A percentile compares a stretch with the other conserved stretches of the same genome.
Evolutionary conservation across 345 rosid genomes (phyloP).

Genomic region (Eucalyptus cloeziana): DNA sequence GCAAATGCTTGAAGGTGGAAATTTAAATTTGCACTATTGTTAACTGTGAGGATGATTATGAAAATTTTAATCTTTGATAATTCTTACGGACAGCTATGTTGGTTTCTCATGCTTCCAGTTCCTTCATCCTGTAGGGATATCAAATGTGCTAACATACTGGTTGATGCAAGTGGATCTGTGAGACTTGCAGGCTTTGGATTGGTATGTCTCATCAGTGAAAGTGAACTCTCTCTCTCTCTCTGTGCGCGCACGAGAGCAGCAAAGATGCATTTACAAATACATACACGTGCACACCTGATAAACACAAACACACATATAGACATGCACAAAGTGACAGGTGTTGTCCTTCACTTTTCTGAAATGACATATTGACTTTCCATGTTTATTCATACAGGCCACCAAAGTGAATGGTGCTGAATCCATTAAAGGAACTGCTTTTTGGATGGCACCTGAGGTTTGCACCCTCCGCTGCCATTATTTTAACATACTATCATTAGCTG

Average conservation of each 20-base stretch:
- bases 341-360: neutral
- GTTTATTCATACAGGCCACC: neutral
- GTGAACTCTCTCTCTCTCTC: neutral
- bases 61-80: neutral
- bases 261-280: neutral
- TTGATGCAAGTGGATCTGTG: constrained; percentile 14
- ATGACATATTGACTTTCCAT: neutral
- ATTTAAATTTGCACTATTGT: too few relatives aligned
- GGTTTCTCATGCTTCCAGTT: neutral
- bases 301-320: neutral
- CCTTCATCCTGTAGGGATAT: constrained; percentile 3
- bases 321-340: neutral
- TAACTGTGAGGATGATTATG: too few relatives aligned
- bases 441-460: constrained; percentile 99
- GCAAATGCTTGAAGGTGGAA: too few relatives aligned
- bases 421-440: constrained; percentile 60
- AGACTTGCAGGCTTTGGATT: constrained; percentile 26
- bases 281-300: neutral
- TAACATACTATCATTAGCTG: neutral
- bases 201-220: neutral
- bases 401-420: constrained; percentile 42
- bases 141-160: constrained; percentile 28
- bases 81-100: neutral
- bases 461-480: neutral
- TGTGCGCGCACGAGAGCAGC: neutral